Evolutionary conservation across 2,329 filamentous ascomycete genomes (phyloP).

Genomic region (Fusarium kyushuense): DNA sequence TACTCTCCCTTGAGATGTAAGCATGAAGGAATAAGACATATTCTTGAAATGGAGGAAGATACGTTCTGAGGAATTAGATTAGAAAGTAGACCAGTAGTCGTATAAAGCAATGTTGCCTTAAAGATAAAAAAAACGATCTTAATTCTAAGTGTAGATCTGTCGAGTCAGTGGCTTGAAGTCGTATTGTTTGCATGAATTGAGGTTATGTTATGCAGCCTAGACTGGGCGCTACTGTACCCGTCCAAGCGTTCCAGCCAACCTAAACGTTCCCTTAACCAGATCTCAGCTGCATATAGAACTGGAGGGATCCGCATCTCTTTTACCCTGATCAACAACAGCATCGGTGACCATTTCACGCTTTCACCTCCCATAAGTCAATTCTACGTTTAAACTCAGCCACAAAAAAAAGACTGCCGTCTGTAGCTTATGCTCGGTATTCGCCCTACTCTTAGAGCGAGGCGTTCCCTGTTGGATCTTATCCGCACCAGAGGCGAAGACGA

Average conservation of each 20-base stretch:
- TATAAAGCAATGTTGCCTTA: too few relatives aligned
- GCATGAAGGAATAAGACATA: background rate
- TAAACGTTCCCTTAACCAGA: constrained; percentile 6
- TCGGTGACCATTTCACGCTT: constrained; percentile 11
- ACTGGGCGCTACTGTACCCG: background rate
- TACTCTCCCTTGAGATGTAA: background rate
- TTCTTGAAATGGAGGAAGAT: background rate
- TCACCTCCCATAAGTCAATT: constrained; percentile 18
- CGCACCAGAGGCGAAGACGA: constrained; percentile 52
- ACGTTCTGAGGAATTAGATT: background rate
- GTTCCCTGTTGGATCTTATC: constrained; percentile 65
- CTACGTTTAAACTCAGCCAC: constrained; percentile 24
- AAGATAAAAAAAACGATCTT: background rate
- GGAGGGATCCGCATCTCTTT: constrained; percentile 22
- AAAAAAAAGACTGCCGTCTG: constrained; percentile 26
- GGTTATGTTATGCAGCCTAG: constrained; percentile 5
- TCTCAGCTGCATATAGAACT: constrained; percentile 22
- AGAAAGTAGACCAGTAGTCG: background rate
- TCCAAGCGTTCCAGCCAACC: constrained; percentile 17
- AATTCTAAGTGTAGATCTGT: background rate
- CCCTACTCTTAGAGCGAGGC: constrained; percentile 63
- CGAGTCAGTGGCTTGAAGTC: background rate
- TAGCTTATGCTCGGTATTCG: constrained; percentile 63
- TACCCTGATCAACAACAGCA: constrained; percentile 20
- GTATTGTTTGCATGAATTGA: constrained; percentile 7